Evolutionary conservation across 129 eudicot species (phyloP).

Genomic region (Sambucus nigra): DNA sequence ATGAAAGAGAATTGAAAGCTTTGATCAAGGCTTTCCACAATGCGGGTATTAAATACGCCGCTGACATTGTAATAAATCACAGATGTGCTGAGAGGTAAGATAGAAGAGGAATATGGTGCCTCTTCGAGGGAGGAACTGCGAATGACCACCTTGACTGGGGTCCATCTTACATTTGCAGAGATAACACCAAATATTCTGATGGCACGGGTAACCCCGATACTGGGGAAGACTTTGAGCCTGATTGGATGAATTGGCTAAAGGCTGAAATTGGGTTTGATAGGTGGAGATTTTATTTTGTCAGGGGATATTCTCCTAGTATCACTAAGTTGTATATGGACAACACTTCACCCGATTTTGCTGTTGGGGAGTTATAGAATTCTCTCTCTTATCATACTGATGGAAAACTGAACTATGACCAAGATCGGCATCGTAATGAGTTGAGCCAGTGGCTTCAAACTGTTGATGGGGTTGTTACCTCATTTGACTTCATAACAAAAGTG

Average conservation of each 20-base stretch:
- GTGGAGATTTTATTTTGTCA: constrained; percentile 60
- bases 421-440: constrained; percentile 41
- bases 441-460: constrained; percentile 33
- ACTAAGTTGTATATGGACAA: constrained; percentile 48
- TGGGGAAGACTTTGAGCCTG: constrained; percentile 30
- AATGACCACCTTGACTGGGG: constrained; percentile 78
- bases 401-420: constrained; percentile 49
- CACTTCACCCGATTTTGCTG: constrained; percentile 50
- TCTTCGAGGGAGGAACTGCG: constrained; percentile 68
- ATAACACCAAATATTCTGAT: constrained; percentile 38
- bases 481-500: constrained; percentile 65
- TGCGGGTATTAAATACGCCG: constrained; percentile 56
- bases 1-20: constrained; percentile 27
- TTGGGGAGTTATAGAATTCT: constrained; percentile 47
- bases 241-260: constrained; percentile 83
- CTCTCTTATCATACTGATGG: constrained; percentile 35
- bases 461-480: constrained; percentile 45
- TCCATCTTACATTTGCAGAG: constrained; percentile 49
- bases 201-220: constrained; percentile 61
- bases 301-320: constrained; percentile 49
- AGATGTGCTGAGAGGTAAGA: constrained; percentile 52
- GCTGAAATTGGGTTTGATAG: constrained; percentile 61
- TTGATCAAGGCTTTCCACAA: constrained; percentile 36
- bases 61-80: constrained; percentile 74
- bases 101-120: constrained; percentile 40